Evolutionary conservation across 1,139 yeast genomes (phyloP), one percentile per base, ranked within the genome.

Genomic region (Geotrichum restrictum): DNA sequence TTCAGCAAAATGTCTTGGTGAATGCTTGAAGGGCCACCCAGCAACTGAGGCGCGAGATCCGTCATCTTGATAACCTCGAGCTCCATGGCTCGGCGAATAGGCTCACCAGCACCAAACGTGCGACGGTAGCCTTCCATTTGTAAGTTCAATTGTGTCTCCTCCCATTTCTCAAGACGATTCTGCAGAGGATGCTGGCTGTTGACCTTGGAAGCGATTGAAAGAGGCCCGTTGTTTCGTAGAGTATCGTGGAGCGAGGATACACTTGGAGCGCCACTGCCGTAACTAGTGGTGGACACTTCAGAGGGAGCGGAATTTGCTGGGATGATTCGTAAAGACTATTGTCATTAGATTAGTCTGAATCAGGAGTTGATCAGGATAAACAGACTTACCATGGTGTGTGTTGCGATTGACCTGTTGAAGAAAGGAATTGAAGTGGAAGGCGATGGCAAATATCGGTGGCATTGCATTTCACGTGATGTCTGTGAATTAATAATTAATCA

Each of bases 151-250:
- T 88, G 93, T 8, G 86, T 83, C 53, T 76, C 75, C 29, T 89
- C 94, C 98, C 98, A 93, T 62, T 82, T 77, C 53, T 73, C 70
- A 43, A 93, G 70, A 61, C 96, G 80, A 11, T 78, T 64, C 66
- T 93, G 95, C 59, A 93, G 75, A 6, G 98, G 98, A 69, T 93
- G 98, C 67, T 88, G 83, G 63, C 83, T 82, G 67, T 88, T 88
- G 63, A 88, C 73, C 61, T 81, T 79, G 21, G 93, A 79, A 10
- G 88, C 78, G 57, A 87, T 57, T 3, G 58, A 48, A 21, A 56
- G 54, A 6, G 63, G 60, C 11, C 60, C 62, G 36, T 58, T 61
- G 46, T 59, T 60, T 53, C 68, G 56, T 22, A 67, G 51, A 22
- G 60, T 49, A 52, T 66, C 70, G 51, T 62, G 67, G 27, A 66